These are phyloP conservation scores for Microthlaspi erraticum DNA, from an alignment of 345 rosid species.

Conservation along the genomic window DNA sequence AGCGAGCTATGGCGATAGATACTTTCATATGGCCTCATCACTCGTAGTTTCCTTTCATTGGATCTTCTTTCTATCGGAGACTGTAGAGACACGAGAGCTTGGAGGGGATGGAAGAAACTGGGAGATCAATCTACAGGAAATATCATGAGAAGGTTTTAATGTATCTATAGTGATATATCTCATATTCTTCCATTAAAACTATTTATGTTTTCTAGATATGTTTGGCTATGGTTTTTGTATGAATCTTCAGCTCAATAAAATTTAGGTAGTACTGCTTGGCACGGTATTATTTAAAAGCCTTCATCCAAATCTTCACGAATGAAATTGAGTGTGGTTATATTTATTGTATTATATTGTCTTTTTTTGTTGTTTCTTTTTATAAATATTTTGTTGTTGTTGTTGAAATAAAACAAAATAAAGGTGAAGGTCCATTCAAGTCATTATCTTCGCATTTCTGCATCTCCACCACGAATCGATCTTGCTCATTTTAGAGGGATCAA, in stretches of 20 bases:
- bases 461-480: too few relatives aligned
- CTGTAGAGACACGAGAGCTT: not conserved
- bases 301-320: not conserved
- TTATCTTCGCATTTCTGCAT: too few relatives aligned
- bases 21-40: constrained; percentile 66
- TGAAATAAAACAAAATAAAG: not conserved
- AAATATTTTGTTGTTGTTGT: not conserved
- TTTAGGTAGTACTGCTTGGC: not conserved
- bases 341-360: not conserved
- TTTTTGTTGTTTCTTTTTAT: not conserved
- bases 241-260: constrained; percentile 22
- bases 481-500: too few relatives aligned
- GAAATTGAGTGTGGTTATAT: not conserved
- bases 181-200: too few relatives aligned
- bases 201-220: constrained; percentile 2
- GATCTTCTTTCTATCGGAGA: too few relatives aligned
- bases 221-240: constrained; percentile 9
- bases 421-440: not conserved
- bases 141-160: not conserved
- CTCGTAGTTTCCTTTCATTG: not conserved
- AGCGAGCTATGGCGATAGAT: constrained; percentile 63
- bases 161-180: not conserved
- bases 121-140: not conserved
- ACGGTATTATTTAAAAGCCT: not conserved
- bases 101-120: not conserved